A percentile compares a stretch with the other conserved stretches of the same genome.
Evolutionary conservation across 2,329 filamentous ascomycete species (phyloP).

Genomic region (Aspergillus jensenii): DNA sequence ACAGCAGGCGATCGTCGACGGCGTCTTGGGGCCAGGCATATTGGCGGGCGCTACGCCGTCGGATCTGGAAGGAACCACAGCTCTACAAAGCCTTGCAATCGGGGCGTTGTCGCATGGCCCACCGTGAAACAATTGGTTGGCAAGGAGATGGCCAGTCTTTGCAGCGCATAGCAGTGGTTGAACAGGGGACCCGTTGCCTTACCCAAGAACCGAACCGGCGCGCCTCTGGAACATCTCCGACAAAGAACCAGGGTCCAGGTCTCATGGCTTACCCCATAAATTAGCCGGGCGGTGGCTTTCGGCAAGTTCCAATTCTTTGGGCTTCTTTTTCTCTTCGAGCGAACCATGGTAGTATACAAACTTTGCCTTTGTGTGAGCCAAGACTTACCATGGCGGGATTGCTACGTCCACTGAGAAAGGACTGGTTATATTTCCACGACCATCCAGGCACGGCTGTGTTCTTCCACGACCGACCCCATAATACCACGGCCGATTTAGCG

Average conservation of each 20-base stretch:
- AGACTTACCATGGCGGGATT: neutral
- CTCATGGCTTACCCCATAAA: neutral
- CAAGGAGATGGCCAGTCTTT: neutral
- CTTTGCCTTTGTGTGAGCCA: conserved; percentile 8
- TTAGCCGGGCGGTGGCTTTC: neutral
- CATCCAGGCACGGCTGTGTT: neutral
- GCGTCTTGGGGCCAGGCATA: neutral
- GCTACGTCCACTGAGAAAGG: neutral
- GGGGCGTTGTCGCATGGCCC: neutral
- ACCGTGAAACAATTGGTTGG: neutral
- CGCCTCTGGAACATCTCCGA: neutral
- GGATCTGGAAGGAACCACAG: neutral
- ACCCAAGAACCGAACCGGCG: neutral
- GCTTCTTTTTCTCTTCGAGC: neutral
- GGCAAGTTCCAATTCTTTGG: neutral
- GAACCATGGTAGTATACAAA: conserved; percentile 3
- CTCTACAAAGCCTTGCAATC: neutral
- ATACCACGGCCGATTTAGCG: neutral
- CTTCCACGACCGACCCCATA: neutral
- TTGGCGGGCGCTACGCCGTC: neutral
- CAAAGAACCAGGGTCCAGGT: neutral
- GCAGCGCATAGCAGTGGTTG: neutral
- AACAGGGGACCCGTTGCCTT: neutral
- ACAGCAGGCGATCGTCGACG: conserved; percentile 1
- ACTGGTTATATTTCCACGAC: neutral